Evolutionary conservation across 176 grass and related monocot species (phyloP).

Genomic region (Microstegium vimineum): DNA sequence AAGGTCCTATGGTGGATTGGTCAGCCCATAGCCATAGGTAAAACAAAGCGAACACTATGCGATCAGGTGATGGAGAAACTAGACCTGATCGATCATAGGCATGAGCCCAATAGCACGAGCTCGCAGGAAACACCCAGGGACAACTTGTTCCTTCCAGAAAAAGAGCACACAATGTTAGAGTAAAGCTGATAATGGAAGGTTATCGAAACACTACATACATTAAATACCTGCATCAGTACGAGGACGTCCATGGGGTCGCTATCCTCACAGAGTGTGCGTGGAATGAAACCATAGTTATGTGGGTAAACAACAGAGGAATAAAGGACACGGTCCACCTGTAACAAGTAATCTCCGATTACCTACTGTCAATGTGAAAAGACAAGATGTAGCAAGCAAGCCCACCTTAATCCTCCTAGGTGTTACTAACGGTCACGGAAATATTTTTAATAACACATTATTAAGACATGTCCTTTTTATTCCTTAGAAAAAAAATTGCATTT

Average conservation of each 20-base stretch:
- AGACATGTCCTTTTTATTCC: neutral
- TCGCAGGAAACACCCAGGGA: constrained; percentile 86
- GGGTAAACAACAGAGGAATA: constrained; percentile 99
- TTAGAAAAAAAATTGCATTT: neutral
- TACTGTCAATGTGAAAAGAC: neutral
- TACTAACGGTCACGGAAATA: neutral
- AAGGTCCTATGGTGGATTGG: neutral
- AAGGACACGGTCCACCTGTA: constrained; percentile 95
- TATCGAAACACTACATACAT: neutral
- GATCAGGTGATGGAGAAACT: constrained; percentile 6
- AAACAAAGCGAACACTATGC: constrained; percentile 5
- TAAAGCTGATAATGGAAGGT: neutral
- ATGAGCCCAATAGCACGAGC: constrained; percentile 97
- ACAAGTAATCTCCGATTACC: constrained; percentile 1
- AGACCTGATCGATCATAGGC: constrained; percentile 99
- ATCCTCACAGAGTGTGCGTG: constrained; percentile 89
- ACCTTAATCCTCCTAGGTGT: neutral
- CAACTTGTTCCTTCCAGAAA: constrained; percentile 68
- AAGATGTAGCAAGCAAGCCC: neutral
- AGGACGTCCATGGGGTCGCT: constrained; percentile 93
- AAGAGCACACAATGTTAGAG: neutral
- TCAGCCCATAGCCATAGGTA: neutral
- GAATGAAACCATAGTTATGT: constrained; percentile 98
- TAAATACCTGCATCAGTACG: constrained; percentile 84
- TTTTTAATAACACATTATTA: neutral